Evolutionary conservation across 2,329 filamentous ascomycete species (phyloP), one percentile per base, ranked within the genome.

Genomic region (Stagonosporopsis chrysanthemi): DNA sequence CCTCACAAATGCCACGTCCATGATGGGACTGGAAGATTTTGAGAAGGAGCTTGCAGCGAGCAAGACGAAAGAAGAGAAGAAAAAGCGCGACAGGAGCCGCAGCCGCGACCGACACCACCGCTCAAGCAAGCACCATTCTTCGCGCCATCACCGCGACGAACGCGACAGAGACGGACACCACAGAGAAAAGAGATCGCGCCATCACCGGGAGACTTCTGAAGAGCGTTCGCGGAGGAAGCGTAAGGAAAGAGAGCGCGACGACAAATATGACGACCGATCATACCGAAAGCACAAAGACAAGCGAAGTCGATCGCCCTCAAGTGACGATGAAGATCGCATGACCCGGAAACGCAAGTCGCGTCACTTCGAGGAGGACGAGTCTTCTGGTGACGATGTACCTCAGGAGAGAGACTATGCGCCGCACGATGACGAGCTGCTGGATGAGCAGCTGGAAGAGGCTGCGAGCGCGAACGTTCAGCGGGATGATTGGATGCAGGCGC

Each of bases 401-500:
- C 71, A 77, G 9, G 76, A 79, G 64, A 84, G 77, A 67, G 81
- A 78, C 66, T 79, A 69, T 39, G 74, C 69, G 52, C 76, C 77
- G 7, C 73, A 78, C 14, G 69, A 74, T n/a, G 78, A 80, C 40
- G 74, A 79, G n/a, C 71, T 75, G 6, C 63, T 81, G n/a, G 80
- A 81, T 51, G 69, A 77, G 31, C 73, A 77, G 56, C 70, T 79
- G 14, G 73, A 78, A 51, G 70, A 77, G 51, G 64, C 75, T 19
- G 69, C 71, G 17, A 61, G 67, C 60, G 64, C 75, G 71, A 57
- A 77, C 1, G 68, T 88, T 29, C 84, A 88, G 64, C 86, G 96
- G 62, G 95, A 98, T 75, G 86, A 90, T 0, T 99, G 96, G 93
- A 99, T 99, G 95, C 89, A 92, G 58, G 89, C 89, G 0, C 92